These are phyloP conservation scores for Hygrophorus russula DNA, from an alignment of 768 basidiomycete genomes.

Conservation along the genomic window DNA sequence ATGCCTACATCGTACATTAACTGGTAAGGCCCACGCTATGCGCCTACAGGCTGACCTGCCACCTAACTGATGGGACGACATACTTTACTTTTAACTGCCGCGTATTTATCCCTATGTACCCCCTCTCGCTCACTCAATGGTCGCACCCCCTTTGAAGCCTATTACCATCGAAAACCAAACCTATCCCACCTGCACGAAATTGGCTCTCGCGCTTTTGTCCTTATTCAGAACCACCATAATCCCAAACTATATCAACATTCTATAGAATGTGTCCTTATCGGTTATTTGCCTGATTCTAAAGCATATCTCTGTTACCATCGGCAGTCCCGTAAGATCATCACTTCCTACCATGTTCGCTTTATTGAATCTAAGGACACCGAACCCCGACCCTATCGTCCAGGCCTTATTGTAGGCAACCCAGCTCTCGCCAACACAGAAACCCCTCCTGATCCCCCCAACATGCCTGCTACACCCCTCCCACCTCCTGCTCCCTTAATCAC, in stretches of 20 bases:
- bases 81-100: conserved; percentile 20
- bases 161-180: no score
- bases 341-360: conserved; percentile 16
- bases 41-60: conserved; percentile 11
- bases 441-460: background rate
- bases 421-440: background rate
- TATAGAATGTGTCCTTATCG: conserved; percentile 15
- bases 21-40: conserved; percentile 20
- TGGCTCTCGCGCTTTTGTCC: no score
- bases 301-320: no score
- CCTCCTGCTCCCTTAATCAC: no score
- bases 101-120: conserved; percentile 8
- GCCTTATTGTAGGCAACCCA: background rate
- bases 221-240: no score
- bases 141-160: no score
- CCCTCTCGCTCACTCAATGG: conserved; percentile 1
- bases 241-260: no score
- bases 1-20: conserved; percentile 22
- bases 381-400: background rate
- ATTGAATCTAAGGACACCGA: conserved; percentile 11
- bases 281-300: no score
- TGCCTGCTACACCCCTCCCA: no score
- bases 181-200: no score
- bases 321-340: conserved; percentile 12
- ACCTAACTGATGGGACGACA: conserved; percentile 20